phyloP scores from a whole-genome alignment of 805 yeast genomes.

The Nakazawaea wyomingensis region DNA sequence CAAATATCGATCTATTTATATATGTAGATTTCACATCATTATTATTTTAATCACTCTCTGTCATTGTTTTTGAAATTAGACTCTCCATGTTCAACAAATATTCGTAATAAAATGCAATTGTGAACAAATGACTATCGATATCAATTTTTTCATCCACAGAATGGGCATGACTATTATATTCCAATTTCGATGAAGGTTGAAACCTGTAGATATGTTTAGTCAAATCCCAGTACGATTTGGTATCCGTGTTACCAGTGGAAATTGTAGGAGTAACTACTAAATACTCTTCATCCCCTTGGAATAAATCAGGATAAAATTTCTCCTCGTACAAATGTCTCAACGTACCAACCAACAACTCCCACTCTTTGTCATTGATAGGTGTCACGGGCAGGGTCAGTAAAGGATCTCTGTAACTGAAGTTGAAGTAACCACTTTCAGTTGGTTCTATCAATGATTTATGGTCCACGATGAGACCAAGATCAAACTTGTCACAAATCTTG shows the following conservation, averaged over 20 bases:
- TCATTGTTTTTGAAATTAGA: background rate
- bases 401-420: conserved; percentile 21
- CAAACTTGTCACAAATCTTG: conserved; percentile 40
- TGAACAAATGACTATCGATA: conserved; percentile 54
- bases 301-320: conserved; percentile 27
- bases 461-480: conserved; percentile 40
- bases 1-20: too few species aligned
- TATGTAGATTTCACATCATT: too few species aligned
- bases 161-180: conserved; percentile 39
- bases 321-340: conserved; percentile 60
- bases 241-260: conserved; percentile 70
- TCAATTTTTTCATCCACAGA: conserved; percentile 58
- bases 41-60: background rate
- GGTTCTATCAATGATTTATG: conserved; percentile 22
- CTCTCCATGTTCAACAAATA: conserved; percentile 34
- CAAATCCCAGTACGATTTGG: conserved; percentile 58
- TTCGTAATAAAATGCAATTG: conserved; percentile 50
- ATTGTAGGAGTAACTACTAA: conserved; percentile 49
- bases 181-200: conserved; percentile 39
- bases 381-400: conserved; percentile 43
- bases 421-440: conserved; percentile 38
- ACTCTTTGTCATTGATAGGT: conserved; percentile 37
- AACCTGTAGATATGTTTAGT: conserved; percentile 58
- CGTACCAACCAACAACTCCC: conserved; percentile 59
- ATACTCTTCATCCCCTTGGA: conserved; percentile 8